Percentiles rank a stretch among this genome's conserved stretches.
phyloP scores from a whole-genome alignment of 1,284 basidiomycete genomes.

The Laetiporus sulphureus region DNA sequence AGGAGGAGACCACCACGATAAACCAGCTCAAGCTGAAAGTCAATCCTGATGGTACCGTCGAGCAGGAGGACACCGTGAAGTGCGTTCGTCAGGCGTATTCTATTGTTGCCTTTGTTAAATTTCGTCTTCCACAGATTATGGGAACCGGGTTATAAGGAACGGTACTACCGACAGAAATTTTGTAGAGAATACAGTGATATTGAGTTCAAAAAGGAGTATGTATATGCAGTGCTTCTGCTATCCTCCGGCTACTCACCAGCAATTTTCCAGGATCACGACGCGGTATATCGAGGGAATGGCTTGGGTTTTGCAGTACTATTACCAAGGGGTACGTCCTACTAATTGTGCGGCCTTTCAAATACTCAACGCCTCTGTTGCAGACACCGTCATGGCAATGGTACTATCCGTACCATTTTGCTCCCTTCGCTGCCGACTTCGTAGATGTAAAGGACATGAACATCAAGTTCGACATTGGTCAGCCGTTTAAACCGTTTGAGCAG shows the following conservation, averaged over 20 bases:
- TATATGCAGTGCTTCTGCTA: not conserved
- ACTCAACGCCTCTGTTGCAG: slow-evolving; percentile 31
- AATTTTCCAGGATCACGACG: slow-evolving; percentile 60
- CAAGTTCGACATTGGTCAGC: slow-evolving; percentile 71
- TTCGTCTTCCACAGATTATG: slow-evolving; percentile 55
- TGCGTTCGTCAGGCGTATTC: slow-evolving; percentile 33
- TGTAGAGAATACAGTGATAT: slow-evolving; percentile 67
- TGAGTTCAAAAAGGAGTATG: slow-evolving; percentile 72
- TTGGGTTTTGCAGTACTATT: slow-evolving; percentile 98
- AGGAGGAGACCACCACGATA: slow-evolving; percentile 34
- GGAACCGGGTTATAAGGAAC: slow-evolving; percentile 92
- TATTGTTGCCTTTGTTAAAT: slow-evolving; percentile 5
- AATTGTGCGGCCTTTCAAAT: not conserved
- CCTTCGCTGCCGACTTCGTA: slow-evolving; percentile 94
- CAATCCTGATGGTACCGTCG: slow-evolving; percentile 82
- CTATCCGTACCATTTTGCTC: slow-evolving; percentile 98
- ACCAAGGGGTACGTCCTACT: slow-evolving; percentile 77
- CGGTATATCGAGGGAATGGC: slow-evolving; percentile 90
- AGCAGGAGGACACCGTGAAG: slow-evolving; percentile 92
- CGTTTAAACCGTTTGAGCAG: slow-evolving; percentile 97
- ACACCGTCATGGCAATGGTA: slow-evolving; percentile 99
- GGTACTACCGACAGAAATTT: slow-evolving; percentile 96
- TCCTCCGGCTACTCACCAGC: not conserved
- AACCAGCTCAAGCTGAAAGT: slow-evolving; percentile 62
- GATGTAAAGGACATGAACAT: slow-evolving; percentile 79